These are phyloP conservation scores for Yamadazyma membranifaciens DNA, from an alignment of 1,139 yeast species.

Conservation along the genomic window DNA sequence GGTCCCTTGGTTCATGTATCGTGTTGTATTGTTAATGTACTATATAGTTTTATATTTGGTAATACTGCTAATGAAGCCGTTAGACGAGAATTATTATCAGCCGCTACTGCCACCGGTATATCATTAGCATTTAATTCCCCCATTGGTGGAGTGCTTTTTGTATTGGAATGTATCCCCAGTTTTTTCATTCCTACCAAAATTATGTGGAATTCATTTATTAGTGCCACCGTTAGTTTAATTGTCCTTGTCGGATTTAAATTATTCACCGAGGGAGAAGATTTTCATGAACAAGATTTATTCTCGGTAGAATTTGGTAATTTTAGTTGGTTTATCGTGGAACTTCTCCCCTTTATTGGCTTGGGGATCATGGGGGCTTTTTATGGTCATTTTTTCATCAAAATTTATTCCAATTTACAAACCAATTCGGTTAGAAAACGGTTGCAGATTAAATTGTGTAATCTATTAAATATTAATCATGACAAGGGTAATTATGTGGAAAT, in stretches of 20 bases:
- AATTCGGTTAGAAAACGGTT: slow-evolving; percentile 19
- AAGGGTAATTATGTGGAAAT: slow-evolving; percentile 46
- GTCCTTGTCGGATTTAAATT: slow-evolving; percentile 55
- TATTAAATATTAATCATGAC: slow-evolving; percentile 14
- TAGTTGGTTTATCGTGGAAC: slow-evolving; percentile 71
- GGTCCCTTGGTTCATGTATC: slow-evolving; percentile 92
- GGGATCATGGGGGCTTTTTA: slow-evolving; percentile 70
- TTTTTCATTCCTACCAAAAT: slow-evolving; percentile 61
- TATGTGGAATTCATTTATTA: slow-evolving; percentile 81
- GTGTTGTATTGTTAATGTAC: slow-evolving; percentile 52
- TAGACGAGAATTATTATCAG: slow-evolving; percentile 65
- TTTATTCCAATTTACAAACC: slow-evolving; percentile 39
- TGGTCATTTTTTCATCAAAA: slow-evolving; percentile 53
- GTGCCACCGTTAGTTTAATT: slow-evolving; percentile 73
- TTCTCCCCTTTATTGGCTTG: slow-evolving; percentile 62
- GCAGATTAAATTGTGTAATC: slow-evolving; percentile 18
- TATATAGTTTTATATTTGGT: slow-evolving; percentile 37
- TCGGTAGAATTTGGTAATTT: slow-evolving; percentile 64
- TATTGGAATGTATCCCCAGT: slow-evolving; percentile 69
- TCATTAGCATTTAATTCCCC: slow-evolving; percentile 95
- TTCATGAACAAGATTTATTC: slow-evolving; percentile 58
- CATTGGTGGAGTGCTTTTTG: slow-evolving; percentile 89
- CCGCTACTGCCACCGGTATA: slow-evolving; percentile 92
- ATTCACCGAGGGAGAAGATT: slow-evolving; percentile 55
- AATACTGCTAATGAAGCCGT: slow-evolving; percentile 50